Conservation (phyloP, 768 basidiomycete genomes). For the Chlorophyllum brunneum region DNA sequence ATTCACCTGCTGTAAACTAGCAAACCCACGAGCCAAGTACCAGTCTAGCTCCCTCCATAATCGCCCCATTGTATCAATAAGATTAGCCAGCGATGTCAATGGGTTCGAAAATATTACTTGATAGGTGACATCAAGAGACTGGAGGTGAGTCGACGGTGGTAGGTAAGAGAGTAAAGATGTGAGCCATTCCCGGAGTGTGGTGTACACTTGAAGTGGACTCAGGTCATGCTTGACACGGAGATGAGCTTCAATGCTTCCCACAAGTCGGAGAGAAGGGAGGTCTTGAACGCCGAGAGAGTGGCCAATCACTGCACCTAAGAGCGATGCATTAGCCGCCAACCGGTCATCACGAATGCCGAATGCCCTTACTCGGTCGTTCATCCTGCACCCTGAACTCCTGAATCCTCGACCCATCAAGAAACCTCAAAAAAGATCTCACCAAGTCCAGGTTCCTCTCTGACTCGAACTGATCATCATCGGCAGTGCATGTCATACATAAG, state of each 20-base stretch:
- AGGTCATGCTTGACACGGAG: not conserved
- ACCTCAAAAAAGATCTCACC: slow-evolving; percentile 3
- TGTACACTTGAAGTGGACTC: not conserved
- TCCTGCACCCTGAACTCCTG: slow-evolving; percentile 9
- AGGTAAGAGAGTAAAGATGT: not conserved
- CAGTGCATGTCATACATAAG: slow-evolving; percentile 2
- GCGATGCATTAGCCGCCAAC: not conserved
- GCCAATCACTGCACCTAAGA: not conserved
- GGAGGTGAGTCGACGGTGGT: not conserved
- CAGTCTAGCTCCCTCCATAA: slow-evolving; percentile 5
- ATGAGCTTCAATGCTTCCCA: not conserved
- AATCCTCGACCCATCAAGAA: slow-evolving; percentile 7
- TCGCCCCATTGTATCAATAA: slow-evolving; percentile 1
- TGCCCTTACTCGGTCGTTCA: slow-evolving; percentile 6
- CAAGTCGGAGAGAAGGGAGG: not conserved
- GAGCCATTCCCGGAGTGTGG: slow-evolving; percentile 3
- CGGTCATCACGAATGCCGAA: not conserved
- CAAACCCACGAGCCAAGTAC: not conserved
- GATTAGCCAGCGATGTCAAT: not conserved
- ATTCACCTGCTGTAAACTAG: slow-evolving; percentile 3
- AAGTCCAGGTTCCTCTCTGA: slow-evolving; percentile 4
- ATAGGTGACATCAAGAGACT: slow-evolving; percentile 3
- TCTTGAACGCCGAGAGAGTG: not conserved
- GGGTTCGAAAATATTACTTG: not conserved
- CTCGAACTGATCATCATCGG: slow-evolving; percentile 3